Conservation (phyloP, 2,329 filamentous ascomycete genomes). For the Elsinoe necatrix region DNA sequence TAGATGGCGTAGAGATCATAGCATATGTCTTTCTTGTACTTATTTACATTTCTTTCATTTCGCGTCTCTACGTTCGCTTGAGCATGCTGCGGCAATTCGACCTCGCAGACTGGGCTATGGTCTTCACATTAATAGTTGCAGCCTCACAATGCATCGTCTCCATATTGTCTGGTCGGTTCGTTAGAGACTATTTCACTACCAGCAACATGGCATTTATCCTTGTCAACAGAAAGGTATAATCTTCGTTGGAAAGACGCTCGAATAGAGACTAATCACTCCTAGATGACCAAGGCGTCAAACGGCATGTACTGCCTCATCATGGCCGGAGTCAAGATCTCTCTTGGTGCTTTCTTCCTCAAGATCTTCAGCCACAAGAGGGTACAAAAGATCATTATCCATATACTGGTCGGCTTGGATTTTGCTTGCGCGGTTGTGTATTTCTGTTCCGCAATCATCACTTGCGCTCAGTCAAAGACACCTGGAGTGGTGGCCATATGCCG, state of each 20-base stretch:
- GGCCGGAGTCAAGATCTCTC: neutral
- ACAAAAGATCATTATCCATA: neutral
- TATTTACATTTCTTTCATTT: neutral
- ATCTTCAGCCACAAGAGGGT: conserved; percentile 8
- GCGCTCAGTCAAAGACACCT: neutral
- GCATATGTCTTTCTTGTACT: conserved; percentile 2
- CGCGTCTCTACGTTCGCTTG: neutral
- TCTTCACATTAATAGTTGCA: neutral
- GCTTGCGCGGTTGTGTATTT: neutral
- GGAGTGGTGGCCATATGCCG: neutral
- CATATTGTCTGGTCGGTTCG: neutral
- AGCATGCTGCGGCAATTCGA: neutral
- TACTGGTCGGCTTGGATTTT: neutral
- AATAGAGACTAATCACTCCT: neutral
- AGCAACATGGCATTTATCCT: neutral
- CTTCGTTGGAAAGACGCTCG: neutral
- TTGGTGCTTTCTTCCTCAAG: conserved; percentile 5
- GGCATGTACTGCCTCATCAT: neutral
- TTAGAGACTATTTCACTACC: neutral
- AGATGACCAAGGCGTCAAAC: neutral
- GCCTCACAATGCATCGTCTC: neutral
- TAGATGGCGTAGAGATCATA: neutral
- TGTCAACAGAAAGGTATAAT: neutral
- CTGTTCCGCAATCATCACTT: neutral
- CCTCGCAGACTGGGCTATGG: conserved; percentile 3